These are phyloP conservation scores for Setaria italica DNA, from an alignment of 202 grass and related monocot genomes.

Conservation along the genomic window DNA sequence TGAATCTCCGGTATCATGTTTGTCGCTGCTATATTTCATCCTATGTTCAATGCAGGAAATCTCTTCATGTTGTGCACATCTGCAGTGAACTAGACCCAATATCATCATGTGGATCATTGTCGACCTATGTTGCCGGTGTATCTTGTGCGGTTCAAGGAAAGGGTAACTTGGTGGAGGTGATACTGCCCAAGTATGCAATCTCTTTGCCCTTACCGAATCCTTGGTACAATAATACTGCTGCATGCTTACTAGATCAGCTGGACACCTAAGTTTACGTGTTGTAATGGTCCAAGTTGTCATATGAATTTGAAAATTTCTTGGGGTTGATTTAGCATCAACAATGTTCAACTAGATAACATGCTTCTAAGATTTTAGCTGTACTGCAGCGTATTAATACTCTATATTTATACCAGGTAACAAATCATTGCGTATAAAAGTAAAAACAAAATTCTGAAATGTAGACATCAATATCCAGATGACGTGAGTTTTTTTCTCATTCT, in stretches of 20 bases:
- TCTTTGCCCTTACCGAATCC: slow-evolving; percentile 1
- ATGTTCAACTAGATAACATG: background rate
- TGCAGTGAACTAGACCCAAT: slow-evolving; percentile 63
- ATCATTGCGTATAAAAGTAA: background rate
- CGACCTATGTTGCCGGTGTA: slow-evolving; percentile 58
- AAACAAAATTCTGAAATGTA: background rate
- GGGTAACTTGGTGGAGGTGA: slow-evolving; percentile 68
- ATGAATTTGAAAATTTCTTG: background rate
- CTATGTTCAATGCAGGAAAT: slow-evolving; percentile 47
- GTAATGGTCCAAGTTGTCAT: background rate
- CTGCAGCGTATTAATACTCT: background rate
- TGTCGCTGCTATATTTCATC: background rate
- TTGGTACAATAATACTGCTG: background rate
- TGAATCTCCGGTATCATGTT: background rate
- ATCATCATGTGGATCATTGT: slow-evolving; percentile 57
- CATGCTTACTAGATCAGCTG: slow-evolving; percentile 4
- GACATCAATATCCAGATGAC: background rate
- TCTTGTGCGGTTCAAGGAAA: slow-evolving; percentile 59
- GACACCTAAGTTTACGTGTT: slow-evolving; percentile 4
- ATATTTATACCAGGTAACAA: background rate
- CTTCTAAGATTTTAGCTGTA: background rate
- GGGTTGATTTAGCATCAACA: slow-evolving; percentile 3
- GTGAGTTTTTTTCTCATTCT: background rate
- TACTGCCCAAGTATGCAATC: slow-evolving; percentile 61
- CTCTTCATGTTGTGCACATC: slow-evolving; percentile 66